Evolutionary conservation across 78 protist species (phyloP).

Genomic region (Dictyostelium brefeldianum): DNA sequence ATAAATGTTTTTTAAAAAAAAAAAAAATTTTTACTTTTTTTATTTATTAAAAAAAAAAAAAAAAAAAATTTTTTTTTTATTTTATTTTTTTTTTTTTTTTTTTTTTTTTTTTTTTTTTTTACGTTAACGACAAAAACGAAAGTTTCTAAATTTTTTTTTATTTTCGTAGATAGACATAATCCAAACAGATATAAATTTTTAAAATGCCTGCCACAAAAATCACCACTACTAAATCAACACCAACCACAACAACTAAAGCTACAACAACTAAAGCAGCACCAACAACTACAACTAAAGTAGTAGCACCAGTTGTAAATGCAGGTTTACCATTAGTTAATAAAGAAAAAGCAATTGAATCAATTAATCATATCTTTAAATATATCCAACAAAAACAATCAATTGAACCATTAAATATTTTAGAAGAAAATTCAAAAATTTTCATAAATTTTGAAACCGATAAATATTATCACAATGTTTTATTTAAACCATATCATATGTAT

Average conservation of each 20-base stretch:
- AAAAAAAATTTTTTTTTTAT: no score
- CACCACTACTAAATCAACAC: background rate
- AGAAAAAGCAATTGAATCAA: slow-evolving; percentile 32
- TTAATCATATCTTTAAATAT: background rate
- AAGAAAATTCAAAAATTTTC: background rate
- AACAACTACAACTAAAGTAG: background rate
- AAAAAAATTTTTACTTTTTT: no score
- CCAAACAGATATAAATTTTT: no score
- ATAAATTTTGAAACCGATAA: background rate
- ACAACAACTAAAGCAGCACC: background rate
- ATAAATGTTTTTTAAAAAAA: no score
- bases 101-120: no score
- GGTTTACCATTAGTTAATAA: slow-evolving; percentile 20
- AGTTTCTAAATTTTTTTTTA: background rate
- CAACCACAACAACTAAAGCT: background rate
- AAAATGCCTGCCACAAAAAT: background rate
- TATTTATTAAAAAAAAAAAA: no score
- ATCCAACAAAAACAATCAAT: background rate
- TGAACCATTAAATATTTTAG: slow-evolving; percentile 7
- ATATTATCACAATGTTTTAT: background rate
- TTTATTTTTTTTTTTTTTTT: no score
- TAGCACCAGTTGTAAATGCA: background rate
- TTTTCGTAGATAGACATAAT: no score
- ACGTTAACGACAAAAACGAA: background rate
- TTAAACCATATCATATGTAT: slow-evolving; percentile 15